Evolutionary conservation across 2,329 filamentous ascomycete species (phyloP).

Genomic region (Cordyceps fumosorosea): DNA sequence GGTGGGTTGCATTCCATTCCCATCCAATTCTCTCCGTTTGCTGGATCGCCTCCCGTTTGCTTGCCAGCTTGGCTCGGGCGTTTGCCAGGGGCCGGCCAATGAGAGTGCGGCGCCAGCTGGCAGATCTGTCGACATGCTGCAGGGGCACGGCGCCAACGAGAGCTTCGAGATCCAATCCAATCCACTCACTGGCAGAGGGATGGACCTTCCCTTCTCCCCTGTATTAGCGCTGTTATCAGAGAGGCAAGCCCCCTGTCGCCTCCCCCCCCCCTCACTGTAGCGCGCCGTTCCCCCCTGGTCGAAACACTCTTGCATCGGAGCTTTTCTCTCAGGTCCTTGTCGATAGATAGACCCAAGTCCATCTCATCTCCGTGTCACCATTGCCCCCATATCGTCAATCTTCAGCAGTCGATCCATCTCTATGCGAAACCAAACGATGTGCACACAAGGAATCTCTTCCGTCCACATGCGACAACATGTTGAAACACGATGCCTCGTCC

Average conservation of each 20-base stretch:
- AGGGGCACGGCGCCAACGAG: neutral
- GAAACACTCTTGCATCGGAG: neutral
- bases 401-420: neutral
- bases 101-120: neutral
- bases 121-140: conserved; percentile 6
- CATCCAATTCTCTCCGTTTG: neutral
- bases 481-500: neutral
- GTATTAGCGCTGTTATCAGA: neutral
- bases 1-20: conserved; percentile 3
- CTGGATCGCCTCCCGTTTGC: neutral
- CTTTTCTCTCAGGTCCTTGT: neutral
- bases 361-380: neutral
- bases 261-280: neutral
- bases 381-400: neutral
- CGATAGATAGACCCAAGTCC: neutral
- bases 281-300: neutral
- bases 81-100: neutral
- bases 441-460: neutral
- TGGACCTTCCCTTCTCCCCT: neutral
- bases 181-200: no score
- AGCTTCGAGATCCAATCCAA: no score
- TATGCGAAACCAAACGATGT: neutral
- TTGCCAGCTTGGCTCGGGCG: neutral
- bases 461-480: neutral
- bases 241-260: neutral